Evolutionary conservation across 202 grass and related monocot genomes (phyloP).

Genomic region (Digitaria exilis): DNA sequence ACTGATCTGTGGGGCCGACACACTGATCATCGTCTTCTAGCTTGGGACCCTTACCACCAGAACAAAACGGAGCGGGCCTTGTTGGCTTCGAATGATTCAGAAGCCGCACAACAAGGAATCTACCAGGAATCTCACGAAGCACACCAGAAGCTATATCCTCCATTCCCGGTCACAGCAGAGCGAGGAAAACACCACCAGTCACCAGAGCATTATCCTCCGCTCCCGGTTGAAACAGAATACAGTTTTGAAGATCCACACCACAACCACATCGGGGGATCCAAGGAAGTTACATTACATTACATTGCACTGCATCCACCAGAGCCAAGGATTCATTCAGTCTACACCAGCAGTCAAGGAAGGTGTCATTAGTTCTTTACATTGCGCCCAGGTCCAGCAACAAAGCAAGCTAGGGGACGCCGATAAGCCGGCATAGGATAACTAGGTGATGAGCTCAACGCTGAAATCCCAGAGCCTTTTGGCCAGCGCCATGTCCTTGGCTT

Average conservation of each 20-base stretch:
- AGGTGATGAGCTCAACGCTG: constrained; percentile 64
- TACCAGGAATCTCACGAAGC: neutral
- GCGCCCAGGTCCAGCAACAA: neutral
- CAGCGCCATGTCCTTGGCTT: constrained; percentile 71
- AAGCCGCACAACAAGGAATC: neutral
- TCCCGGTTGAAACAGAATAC: neutral
- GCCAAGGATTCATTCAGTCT: neutral
- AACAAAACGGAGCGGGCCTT: neutral
- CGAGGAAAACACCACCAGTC: too few species aligned
- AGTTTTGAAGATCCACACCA: neutral
- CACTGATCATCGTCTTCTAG: neutral
- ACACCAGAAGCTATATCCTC: neutral
- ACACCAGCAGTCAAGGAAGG: neutral
- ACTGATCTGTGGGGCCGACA: neutral
- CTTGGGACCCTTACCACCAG: neutral
- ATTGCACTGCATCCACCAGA: neutral
- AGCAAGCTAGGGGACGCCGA: neutral
- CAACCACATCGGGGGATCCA: neutral
- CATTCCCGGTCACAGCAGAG: too few species aligned
- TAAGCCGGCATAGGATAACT: neutral
- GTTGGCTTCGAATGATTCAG: neutral
- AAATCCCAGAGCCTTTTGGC: constrained; percentile 89
- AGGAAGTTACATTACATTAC: neutral
- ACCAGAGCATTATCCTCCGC: too few species aligned
- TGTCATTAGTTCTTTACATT: neutral